Evolutionary conservation across 2,329 filamentous ascomycete species (phyloP).

Genomic region (Cladobotryum mycophilum): DNA sequence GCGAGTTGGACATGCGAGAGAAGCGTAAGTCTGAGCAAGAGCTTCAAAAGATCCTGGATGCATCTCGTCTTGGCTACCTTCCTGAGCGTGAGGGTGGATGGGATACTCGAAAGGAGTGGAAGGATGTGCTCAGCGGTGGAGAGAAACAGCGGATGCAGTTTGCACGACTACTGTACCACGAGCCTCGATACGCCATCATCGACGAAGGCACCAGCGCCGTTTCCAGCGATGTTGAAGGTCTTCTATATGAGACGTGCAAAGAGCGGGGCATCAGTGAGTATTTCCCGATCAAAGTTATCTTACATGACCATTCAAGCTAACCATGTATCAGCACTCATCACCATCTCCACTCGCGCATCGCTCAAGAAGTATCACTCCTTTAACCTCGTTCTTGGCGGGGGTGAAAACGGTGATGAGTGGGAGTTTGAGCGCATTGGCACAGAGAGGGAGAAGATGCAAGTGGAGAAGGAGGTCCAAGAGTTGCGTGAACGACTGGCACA

Average conservation of each 20-base stretch:
- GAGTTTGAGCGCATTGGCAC: conserved; percentile 91
- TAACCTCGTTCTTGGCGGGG: conserved; percentile 78
- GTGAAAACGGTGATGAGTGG: conserved; percentile 79
- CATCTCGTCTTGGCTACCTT: conserved; percentile 80
- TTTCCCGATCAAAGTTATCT: not conserved
- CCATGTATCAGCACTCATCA: conserved; percentile 66
- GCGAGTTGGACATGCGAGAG: conserved; percentile 86
- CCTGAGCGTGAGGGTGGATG: conserved; percentile 89
- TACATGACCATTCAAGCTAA: conserved; percentile 8
- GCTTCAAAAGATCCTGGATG: conserved; percentile 70
- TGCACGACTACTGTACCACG: conserved; percentile 85
- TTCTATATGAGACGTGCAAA: conserved; percentile 90
- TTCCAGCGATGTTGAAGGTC: conserved; percentile 85
- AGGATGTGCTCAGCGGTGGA: conserved; percentile 92
- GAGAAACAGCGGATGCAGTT: conserved; percentile 97
- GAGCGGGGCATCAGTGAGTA: conserved; percentile 83
- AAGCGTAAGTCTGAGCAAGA: conserved; percentile 72
- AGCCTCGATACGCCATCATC: conserved; percentile 88
- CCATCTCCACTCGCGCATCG: conserved; percentile 88
- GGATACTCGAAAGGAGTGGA: conserved; percentile 97
- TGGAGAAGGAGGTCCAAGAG: conserved; percentile 85
- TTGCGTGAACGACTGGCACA: conserved; percentile 71
- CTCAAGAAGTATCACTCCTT: conserved; percentile 94
- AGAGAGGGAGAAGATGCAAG: conserved; percentile 83
- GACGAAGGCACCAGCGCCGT: conserved; percentile 96